Evolutionary conservation across 768 basidiomycete species (phyloP), one percentile per base, ranked within the genome.

Genomic region (Leucocoprinus sp.): DNA sequence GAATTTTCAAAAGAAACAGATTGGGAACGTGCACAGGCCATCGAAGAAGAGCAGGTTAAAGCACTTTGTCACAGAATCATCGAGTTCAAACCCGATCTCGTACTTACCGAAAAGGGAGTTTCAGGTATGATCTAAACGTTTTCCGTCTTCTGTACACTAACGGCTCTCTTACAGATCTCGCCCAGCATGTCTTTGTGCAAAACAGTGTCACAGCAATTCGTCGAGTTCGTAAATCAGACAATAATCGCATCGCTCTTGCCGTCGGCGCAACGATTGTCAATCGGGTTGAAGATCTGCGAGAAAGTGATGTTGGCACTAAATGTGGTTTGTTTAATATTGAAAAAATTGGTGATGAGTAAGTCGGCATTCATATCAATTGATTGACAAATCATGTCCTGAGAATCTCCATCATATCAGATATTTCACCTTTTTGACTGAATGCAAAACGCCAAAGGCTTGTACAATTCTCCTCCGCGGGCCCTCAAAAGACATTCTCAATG

Each of bases 21-120:
- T 60, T 99, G 93, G 90, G 81, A 84, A 43, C 69, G 90, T 37
- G 85, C 91, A 19, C 85, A 93, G 64, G 80, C 87, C 60, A 88
- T 97, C 49, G 96, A 98, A 69, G 96, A 99, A 66, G 91, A 98
- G 65, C 93, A 97, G 63, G 83, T 98, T 56, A 91, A 93, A 70
- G 58, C 70, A 17, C 76, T 95, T 66, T 91, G 90, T 51, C 76
- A 84, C 49, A 79, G 77, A 59, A 76, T 99, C 50, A 60, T 95
- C 50, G 91, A 93, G 65, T 90, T 96, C 65, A 93, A 92, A 66
- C 93, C 93, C 1, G 93, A 97, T 64, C 64, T 98, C 36, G 71
- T 99, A 49, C 84, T 99, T 57, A 96, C 96, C 2, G 96, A 98
- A 69, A 99, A 99, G 75, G 96, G 96, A 48, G 74, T 98, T 43